A percentile compares a stretch with the other conserved stretches of the same genome.
These are phyloP conservation scores for Mucor plumbeus DNA, from an alignment of 371 early-diverging fungal genomes.

Conservation along the genomic window DNA sequence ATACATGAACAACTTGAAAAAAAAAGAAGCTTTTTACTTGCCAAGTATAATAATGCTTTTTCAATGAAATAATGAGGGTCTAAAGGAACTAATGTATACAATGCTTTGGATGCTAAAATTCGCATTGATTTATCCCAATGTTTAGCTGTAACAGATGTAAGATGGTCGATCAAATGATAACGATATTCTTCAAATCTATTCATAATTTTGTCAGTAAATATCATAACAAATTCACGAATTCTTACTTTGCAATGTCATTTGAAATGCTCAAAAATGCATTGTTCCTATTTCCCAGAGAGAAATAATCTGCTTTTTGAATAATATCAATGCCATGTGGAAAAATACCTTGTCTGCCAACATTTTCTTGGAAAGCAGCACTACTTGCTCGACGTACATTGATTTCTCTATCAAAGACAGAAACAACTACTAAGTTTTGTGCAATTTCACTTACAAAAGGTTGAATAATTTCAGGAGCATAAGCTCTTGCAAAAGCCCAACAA, in stretches of 20 bases:
- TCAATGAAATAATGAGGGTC: constrained; percentile 63
- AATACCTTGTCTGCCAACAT: constrained; percentile 91
- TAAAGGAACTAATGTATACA: constrained; percentile 65
- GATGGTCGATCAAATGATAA: constrained; percentile 72
- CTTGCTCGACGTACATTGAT: constrained; percentile 94
- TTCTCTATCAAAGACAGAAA: constrained; percentile 92
- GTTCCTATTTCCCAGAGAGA: constrained; percentile 84
- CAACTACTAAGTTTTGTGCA: constrained; percentile 77
- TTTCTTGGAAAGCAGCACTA: constrained; percentile 97
- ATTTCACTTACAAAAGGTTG: constrained; percentile 63
- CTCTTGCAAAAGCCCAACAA: constrained; percentile 96
- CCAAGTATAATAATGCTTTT: constrained; percentile 50
- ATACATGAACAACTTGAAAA: not conserved
- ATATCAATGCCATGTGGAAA: constrained; percentile 95
- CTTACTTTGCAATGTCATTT: constrained; percentile 74
- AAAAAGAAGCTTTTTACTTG: constrained; percentile 9
- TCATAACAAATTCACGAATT: not conserved
- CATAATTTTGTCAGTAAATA: not conserved
- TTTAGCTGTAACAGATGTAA: constrained; percentile 59
- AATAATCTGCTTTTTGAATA: constrained; percentile 90
- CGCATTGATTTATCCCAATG: constrained; percentile 93
- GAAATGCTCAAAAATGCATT: constrained; percentile 74
- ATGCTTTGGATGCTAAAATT: constrained; percentile 72
- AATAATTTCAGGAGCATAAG: constrained; percentile 78
- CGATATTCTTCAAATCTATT: constrained; percentile 79